Percentiles rank a stretch among this genome's conserved stretches.
Conservation (phyloP, 805 yeast genomes). For the Myxozyma geophila region DNA sequence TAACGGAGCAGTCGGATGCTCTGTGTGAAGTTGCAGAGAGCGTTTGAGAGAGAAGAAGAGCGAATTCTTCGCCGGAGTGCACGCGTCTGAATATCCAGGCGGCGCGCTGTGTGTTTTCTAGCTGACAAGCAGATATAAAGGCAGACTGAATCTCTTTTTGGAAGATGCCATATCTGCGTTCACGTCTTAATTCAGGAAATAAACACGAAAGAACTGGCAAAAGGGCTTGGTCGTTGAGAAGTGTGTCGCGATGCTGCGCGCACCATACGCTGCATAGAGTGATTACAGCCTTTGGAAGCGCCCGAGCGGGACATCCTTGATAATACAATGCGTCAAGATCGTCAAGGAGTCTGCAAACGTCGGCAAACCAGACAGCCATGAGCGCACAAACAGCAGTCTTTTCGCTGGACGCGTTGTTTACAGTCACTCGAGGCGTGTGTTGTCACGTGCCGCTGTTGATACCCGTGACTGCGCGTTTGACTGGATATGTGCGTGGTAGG, state of each 20-base stretch:
- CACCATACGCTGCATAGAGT: constrained; percentile 1
- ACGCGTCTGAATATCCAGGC: neutral
- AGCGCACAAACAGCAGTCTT: no score
- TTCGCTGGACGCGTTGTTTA: no score
- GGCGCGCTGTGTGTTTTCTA: constrained; percentile 12
- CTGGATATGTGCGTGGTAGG: no score
- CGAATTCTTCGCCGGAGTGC: constrained; percentile 13
- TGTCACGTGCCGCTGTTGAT: no score
- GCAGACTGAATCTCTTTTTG: neutral
- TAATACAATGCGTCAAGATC: neutral
- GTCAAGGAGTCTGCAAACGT: neutral
- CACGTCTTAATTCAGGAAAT: constrained; percentile 24
- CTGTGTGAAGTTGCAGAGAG: neutral
- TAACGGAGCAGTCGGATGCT: constrained; percentile 1
- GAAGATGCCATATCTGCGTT: constrained; percentile 10
- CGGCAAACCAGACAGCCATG: no score
- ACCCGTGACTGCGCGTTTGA: constrained; percentile 2
- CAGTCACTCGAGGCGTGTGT: no score
- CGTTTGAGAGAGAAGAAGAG: constrained; percentile 5
- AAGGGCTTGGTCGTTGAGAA: constrained; percentile 1
- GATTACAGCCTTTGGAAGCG: neutral
- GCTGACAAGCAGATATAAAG: neutral
- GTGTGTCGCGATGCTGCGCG: neutral
- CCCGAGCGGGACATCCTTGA: neutral
- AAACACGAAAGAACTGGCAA: constrained; percentile 16